A percentile compares a stretch with the other conserved stretches of the same genome.
phyloP scores from a whole-genome alignment of 805 yeast genomes.

The Pichia scutulata region DNA sequence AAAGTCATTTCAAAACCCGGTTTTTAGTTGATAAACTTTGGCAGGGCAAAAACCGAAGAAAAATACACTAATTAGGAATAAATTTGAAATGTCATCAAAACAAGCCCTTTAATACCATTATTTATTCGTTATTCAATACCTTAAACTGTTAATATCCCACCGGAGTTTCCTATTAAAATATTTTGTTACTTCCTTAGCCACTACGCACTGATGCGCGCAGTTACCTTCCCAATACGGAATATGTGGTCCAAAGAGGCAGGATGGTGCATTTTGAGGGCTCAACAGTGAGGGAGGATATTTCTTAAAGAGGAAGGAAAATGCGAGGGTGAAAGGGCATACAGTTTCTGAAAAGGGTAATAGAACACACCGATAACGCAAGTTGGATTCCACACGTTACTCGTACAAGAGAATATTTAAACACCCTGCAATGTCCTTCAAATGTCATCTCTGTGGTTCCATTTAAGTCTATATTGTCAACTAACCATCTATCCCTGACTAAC shows the following conservation, averaged over 20 bases:
- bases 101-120: too few species aligned
- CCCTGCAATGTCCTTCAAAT: background rate
- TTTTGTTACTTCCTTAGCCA: too few species aligned
- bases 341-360: slow-evolving; percentile 2
- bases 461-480: background rate
- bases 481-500: background rate
- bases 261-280: background rate
- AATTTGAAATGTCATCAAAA: too few species aligned
- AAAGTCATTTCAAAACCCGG: too few species aligned
- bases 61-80: too few species aligned
- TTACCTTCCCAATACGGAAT: background rate
- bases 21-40: too few species aligned
- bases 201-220: too few species aligned
- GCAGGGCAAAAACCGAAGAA: too few species aligned
- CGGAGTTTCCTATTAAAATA: too few species aligned
- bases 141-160: too few species aligned
- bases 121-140: too few species aligned
- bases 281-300: background rate
- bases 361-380: slow-evolving; percentile 4
- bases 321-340: background rate
- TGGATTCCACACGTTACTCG: background rate
- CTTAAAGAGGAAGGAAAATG: background rate
- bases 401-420: background rate
- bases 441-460: too few species aligned
- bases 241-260: background rate